Evolutionary conservation across 108 stramenopile genomes (phyloP), one percentile per base, ranked within the genome.

Genomic region (Seminavis robusta): DNA sequence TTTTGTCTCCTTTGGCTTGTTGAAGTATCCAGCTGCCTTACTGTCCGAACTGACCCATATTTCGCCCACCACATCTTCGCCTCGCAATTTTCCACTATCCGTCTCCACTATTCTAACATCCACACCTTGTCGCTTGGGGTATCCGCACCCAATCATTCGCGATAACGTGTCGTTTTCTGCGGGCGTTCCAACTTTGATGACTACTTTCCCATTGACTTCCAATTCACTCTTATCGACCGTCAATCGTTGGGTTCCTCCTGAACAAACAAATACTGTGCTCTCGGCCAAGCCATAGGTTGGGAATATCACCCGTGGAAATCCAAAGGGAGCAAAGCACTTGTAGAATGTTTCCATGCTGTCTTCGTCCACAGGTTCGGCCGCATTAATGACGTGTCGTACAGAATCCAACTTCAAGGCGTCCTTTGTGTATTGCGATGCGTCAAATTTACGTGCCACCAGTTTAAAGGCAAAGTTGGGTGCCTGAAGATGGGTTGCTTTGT

Each of bases 201-300:
- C 56, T 15, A 92, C 75, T 9, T 69, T 62, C 24, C 80, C 79
- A 24, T 83, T 77, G 17, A 86, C 61, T 64, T 90, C 88, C 40
- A 94, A 44, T 16, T 45, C 73, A 21, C 63, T 64, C 43, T 94
- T 87, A 24, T 61, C 49, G 1, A 94, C 93, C 6, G 57, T 62
- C 15, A 95, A 52, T 25, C 61, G 72, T 39, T 91, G 84, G 27
- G 64, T 69, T 16, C 94, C 97, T 33, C 88, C 84, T 7, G 85
- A 86, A 41, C 91, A 86, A 24, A 98, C 97, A 65, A 94, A 97
- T 8, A 99, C 99, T 17, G 98, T 98, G 53, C 95, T 92, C 72
- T 99, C 99, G 4, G 99, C 99, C 28, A 99, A 63, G 0, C 99
- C 99, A 66, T 98, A 99, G 17, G 95, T 94, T 10, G 95, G 95